A percentile compares a stretch with the other conserved stretches of the same genome.
These are phyloP conservation scores for Dalbergia oliveri DNA, from an alignment of 306 rosid species.

Conservation along the genomic window DNA sequence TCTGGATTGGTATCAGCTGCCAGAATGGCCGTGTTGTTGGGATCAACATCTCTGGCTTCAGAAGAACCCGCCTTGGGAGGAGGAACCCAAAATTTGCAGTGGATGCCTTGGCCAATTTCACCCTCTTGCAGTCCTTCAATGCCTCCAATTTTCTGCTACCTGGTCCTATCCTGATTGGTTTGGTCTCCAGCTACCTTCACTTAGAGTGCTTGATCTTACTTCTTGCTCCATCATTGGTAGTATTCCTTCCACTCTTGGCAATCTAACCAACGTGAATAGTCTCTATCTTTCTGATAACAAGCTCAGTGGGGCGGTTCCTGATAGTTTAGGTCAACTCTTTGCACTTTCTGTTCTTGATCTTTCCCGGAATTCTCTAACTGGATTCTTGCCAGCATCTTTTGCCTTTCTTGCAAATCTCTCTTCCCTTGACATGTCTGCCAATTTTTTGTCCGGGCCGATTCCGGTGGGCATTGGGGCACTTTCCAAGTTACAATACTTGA, in stretches of 20 bases:
- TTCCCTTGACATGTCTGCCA: slow-evolving; percentile 72
- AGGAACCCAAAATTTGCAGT: slow-evolving; percentile 77
- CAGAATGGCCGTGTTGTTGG: slow-evolving; percentile 78
- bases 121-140: slow-evolving; percentile 72
- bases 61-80: slow-evolving; percentile 78
- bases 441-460: slow-evolving; percentile 68
- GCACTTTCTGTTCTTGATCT: slow-evolving; percentile 79
- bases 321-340: slow-evolving; percentile 61
- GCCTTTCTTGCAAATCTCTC: slow-evolving; percentile 68
- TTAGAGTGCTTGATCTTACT: slow-evolving; percentile 87
- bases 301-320: slow-evolving; percentile 73
- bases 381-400: slow-evolving; percentile 62
- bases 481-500: slow-evolving; percentile 69
- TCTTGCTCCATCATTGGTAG: slow-evolving; percentile 71
- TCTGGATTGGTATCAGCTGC: slow-evolving; percentile 79
- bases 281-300: slow-evolving; percentile 75
- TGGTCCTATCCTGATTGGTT: slow-evolving; percentile 79
- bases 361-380: slow-evolving; percentile 64
- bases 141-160: slow-evolving; percentile 84
- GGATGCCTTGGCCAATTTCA: slow-evolving; percentile 79
- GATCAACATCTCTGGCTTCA: slow-evolving; percentile 84
- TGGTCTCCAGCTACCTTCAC: slow-evolving; percentile 57
- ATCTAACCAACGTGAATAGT: slow-evolving; percentile 66
- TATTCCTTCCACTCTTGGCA: slow-evolving; percentile 76
- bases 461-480: slow-evolving; percentile 66